Conservation (phyloP, 1,139 yeast genomes). For the Pichia kudriavzevii region DNA sequence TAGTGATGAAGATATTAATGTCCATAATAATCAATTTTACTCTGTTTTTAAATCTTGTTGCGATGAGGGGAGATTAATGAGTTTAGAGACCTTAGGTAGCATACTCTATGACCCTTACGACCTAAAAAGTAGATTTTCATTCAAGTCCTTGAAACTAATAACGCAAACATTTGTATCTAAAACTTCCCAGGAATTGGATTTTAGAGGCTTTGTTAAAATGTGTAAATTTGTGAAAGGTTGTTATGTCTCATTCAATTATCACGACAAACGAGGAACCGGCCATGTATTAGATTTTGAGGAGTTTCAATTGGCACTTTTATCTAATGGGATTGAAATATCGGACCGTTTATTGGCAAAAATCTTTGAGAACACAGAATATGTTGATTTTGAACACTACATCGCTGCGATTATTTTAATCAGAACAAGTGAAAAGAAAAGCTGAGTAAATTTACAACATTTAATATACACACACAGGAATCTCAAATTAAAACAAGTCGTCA, state of each 20-base stretch:
- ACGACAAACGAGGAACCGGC: conserved; percentile 19
- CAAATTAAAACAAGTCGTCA: background rate
- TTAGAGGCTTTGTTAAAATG: conserved; percentile 22
- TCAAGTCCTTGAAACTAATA: conserved; percentile 10
- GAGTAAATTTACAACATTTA: background rate
- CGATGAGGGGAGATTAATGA: conserved; percentile 6
- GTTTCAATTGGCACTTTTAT: conserved; percentile 20
- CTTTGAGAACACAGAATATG: conserved; percentile 17
- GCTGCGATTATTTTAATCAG: conserved; percentile 24
- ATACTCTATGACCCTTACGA: conserved; percentile 13
- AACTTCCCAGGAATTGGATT: conserved; percentile 17
- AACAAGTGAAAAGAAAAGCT: conserved; percentile 15
- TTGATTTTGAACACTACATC: conserved; percentile 24
- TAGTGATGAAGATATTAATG: conserved; percentile 16
- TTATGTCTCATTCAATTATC: conserved; percentile 23
- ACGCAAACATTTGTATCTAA: conserved; percentile 17
- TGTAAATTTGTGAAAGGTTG: conserved; percentile 26
- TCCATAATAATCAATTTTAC: conserved; percentile 20
- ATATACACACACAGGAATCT: background rate
- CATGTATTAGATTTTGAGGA: conserved; percentile 23
- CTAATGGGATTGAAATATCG: conserved; percentile 21
- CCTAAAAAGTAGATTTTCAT: conserved; percentile 8
- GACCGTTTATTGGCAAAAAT: conserved; percentile 17
- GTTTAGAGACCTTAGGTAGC: conserved; percentile 11
- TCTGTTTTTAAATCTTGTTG: conserved; percentile 16